phyloP scores from a whole-genome alignment of 169 alveolate species.

The Fabrea salina region DNA sequence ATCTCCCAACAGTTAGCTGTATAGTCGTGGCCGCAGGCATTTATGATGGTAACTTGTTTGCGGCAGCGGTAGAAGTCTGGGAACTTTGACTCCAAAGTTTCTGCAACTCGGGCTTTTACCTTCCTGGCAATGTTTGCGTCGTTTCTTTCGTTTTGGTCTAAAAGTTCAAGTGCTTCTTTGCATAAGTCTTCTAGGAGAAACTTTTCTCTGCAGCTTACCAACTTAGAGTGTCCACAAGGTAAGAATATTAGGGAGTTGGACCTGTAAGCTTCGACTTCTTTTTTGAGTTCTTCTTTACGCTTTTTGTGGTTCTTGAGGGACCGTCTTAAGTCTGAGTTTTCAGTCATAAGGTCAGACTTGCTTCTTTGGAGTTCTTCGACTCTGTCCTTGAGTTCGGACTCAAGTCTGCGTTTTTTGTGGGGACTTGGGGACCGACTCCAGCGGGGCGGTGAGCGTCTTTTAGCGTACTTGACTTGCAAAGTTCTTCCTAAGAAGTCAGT shows the following conservation, averaged over 20 bases:
- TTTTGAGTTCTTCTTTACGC: not conserved
- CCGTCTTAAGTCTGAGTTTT: not conserved
- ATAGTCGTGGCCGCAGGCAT: too few relatives aligned
- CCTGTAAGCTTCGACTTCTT: not conserved
- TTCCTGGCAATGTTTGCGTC: not conserved
- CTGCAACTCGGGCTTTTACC: not conserved
- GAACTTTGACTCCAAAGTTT: not conserved
- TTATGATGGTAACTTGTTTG: too few relatives aligned
- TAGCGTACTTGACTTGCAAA: not conserved
- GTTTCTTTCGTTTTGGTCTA: not conserved
- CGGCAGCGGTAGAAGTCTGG: not conserved
- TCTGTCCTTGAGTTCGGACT: too few relatives aligned
- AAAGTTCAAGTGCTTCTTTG: not conserved
- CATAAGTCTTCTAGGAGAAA: not conserved
- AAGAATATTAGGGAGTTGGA: constrained; percentile 1
- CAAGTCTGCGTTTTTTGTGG: too few relatives aligned
- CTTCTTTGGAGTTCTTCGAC: not conserved
- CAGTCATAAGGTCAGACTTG: not conserved
- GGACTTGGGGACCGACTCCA: too few relatives aligned
- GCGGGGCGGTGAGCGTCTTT: not conserved
- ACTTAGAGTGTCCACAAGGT: constrained; percentile 9
- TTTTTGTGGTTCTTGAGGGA: not conserved
- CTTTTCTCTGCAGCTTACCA: not conserved
- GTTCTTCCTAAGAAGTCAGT: not conserved
- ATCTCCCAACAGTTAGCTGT: too few relatives aligned